These are phyloP conservation scores for Aphanocladium album DNA, from an alignment of 2,329 filamentous ascomycete species.

Conservation along the genomic window DNA sequence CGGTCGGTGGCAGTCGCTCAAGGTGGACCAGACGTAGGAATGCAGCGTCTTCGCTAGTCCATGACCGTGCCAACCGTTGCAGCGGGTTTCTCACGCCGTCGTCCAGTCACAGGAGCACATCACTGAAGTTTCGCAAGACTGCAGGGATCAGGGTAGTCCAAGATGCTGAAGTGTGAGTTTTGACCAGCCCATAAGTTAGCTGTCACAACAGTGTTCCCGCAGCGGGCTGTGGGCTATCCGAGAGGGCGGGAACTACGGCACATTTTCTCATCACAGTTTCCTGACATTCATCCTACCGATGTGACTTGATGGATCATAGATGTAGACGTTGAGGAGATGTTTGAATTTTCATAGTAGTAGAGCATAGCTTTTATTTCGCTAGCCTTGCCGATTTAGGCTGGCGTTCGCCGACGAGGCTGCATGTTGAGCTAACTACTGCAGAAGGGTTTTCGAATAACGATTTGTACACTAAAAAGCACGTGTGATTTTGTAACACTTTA, in stretches of 20 bases:
- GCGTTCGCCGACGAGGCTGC: neutral
- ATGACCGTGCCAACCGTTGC: neutral
- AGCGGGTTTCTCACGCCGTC: neutral
- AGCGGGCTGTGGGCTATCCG: too few species aligned
- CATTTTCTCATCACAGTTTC: too few species aligned
- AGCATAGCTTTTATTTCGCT: too few species aligned
- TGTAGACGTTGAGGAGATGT: too few species aligned
- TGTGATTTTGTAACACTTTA: neutral
- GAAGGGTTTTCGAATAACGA: neutral
- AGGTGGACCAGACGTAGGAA: neutral
- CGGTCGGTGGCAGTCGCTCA: neutral
- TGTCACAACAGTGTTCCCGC: neutral
- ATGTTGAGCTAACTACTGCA: neutral
- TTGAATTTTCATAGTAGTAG: too few species aligned
- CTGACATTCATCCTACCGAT: too few species aligned
- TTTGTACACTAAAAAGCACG: neutral
- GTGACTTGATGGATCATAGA: too few species aligned
- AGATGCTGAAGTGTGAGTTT: neutral
- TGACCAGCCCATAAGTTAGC: neutral
- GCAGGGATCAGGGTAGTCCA: neutral
- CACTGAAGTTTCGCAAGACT: neutral
- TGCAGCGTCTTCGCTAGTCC: neutral
- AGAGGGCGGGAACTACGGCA: too few species aligned
- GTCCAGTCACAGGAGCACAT: neutral
- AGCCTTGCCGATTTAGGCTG: neutral